Base-by-base conservation (phyloP, 1,139 yeast genomes). In the Taphrina pruni region DNA sequence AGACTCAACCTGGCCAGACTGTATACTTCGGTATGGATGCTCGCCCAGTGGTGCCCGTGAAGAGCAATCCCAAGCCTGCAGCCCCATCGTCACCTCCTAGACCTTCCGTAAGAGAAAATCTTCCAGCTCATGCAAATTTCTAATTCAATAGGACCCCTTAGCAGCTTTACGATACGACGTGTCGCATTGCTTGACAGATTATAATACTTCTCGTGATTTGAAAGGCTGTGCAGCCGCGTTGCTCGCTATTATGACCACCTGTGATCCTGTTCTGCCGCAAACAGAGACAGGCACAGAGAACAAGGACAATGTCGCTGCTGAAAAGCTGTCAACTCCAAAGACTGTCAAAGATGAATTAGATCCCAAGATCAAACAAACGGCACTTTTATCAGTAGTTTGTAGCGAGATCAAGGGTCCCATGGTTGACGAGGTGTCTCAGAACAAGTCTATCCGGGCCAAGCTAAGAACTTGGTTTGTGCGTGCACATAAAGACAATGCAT, bases 191-290 rank as follows among this genome's bases (percentile, higher is more conserved):
- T 26, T 64, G 12, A 54, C 45, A 14, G 67, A 64, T 6, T 64
- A 64, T 48, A 64, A 64, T 45, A 64, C 67, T 20, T 64, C 67
- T 35, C 67, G 67, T 46, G 67, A 64, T 64, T 46, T 57, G n/a
- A 64, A 64, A 55, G 67, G 61, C 14, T 64, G 67, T 46, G 55
- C 67, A 43, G 67, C 67, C 8, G 60, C 67, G 2, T 39, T 64
- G 14, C 48, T 64, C 43, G 43, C 60, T 20, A 26, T 64, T 20
- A 64, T 64, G 67, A 26, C 56, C 38, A 55, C 67, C 21, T 64
- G 67, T 43, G 67, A 64, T 26, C 67, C 58, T 43, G 39, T 38
- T 9, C 11, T 57, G 21, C 32, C 60, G 17, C 48, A 12, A n/a
- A 4, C 60, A 45, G 60, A 45, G 6, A 12, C 39, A n/a, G 9